Percentiles rank a stretch among this genome's conserved stretches.
Evolutionary conservation across 306 rosid genomes (phyloP).

Genomic region (Dalbergia cochinchinensis): DNA sequence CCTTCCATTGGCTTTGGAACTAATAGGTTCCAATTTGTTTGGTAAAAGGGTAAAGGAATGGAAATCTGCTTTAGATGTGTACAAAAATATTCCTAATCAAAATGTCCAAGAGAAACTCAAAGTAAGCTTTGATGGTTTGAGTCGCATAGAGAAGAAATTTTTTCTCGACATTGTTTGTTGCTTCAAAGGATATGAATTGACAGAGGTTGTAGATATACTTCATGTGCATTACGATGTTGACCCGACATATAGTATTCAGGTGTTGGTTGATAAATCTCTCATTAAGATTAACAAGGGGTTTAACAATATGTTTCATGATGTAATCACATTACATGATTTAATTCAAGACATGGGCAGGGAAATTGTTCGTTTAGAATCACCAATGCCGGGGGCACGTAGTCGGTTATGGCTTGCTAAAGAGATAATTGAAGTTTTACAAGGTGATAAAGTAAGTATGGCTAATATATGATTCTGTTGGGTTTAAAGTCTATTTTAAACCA

Average conservation of each 20-base stretch:
- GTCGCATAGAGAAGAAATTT: neutral
- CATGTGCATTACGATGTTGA: neutral
- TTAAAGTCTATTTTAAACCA: no score
- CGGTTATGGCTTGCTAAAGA: neutral
- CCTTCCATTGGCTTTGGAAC: conserved; percentile 41
- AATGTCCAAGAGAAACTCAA: conserved; percentile 1
- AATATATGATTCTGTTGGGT: no score
- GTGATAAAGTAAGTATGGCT: neutral
- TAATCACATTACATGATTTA: conserved; percentile 3
- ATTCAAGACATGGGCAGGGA: neutral
- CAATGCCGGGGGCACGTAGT: neutral
- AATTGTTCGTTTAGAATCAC: neutral
- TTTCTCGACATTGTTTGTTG: conserved; percentile 42
- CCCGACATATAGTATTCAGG: neutral
- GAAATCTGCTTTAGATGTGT: conserved; percentile 10
- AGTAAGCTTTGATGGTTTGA: conserved; percentile 29
- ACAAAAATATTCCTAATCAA: neutral
- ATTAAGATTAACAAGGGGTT: conserved; percentile 7
- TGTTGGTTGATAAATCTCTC: conserved; percentile 38
- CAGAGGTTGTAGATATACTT: neutral
- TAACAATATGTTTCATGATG: neutral
- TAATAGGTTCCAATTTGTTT: conserved; percentile 39
- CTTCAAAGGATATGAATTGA: neutral
- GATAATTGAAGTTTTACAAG: neutral
- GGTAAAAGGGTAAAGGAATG: conserved; percentile 24